Percentiles rank a stretch among this genome's conserved stretches.
Conservation (phyloP, 2,329 filamentous ascomycete genomes). For the Raffaelea arxii region DNA sequence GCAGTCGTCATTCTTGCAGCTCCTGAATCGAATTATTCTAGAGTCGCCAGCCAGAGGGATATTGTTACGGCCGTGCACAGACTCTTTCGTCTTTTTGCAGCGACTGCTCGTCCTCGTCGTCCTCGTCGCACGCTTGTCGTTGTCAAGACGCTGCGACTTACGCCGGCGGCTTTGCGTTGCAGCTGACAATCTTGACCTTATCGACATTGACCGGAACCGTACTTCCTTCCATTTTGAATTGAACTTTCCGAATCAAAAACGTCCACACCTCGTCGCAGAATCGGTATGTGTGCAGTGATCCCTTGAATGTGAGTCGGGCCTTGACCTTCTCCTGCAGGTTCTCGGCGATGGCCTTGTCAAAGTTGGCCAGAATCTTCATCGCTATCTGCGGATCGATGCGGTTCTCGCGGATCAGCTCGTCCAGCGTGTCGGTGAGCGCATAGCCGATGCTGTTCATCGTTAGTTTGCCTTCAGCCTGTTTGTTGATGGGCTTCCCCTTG, state of each 20-base stretch:
- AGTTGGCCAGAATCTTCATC: constrained; percentile 96
- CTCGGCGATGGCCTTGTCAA: constrained; percentile 87
- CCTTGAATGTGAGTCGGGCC: constrained; percentile 89
- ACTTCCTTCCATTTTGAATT: constrained; percentile 90
- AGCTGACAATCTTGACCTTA: constrained; percentile 97
- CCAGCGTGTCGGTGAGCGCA: constrained; percentile 90
- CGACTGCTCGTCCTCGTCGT: no score
- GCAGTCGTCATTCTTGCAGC: no score
- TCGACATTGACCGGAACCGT: constrained; percentile 62
- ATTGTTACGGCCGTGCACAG: no score
- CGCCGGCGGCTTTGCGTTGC: constrained; percentile 64
- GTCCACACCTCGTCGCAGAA: constrained; percentile 99
- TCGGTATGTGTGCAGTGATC: constrained; percentile 93
- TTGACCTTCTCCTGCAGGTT: constrained; percentile 89
- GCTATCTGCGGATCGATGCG: constrained; percentile 96
- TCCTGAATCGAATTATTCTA: no score
- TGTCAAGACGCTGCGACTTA: no score
- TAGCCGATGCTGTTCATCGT: constrained; percentile 77
- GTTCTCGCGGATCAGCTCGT: constrained; percentile 88
- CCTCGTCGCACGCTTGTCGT: no score
- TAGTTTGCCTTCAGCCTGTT: no score
- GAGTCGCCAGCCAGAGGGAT: no score
- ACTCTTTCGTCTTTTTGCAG: no score
- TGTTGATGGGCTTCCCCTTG: no score
- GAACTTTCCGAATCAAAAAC: constrained; percentile 96